Evolutionary conservation across 192 early-diverging fungal genomes (phyloP).

Genomic region (Backusella australiensis): DNA sequence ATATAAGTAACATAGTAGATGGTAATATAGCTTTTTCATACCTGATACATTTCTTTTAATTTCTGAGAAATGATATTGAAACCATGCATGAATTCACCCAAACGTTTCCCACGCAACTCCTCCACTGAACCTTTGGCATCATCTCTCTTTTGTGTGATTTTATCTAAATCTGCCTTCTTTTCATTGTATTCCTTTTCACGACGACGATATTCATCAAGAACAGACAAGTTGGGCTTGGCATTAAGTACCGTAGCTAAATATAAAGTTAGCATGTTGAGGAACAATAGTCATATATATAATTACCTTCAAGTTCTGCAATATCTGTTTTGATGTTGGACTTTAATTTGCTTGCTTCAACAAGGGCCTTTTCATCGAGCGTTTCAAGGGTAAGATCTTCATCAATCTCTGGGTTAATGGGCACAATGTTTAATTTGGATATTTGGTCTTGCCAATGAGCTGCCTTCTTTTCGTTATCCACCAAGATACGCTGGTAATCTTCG

Average conservation of each 20-base stretch:
- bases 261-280: neutral
- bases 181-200: conserved; percentile 73
- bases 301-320: conserved; percentile 72
- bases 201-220: conserved; percentile 83
- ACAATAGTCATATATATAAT: conserved; percentile 6
- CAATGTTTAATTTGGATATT: conserved; percentile 49
- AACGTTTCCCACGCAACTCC: conserved; percentile 67
- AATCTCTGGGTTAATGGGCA: conserved; percentile 44
- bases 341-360: conserved; percentile 55
- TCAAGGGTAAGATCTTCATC: conserved; percentile 49
- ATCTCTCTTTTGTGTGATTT: conserved; percentile 72
- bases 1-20: too few species aligned
- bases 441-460: conserved; percentile 53
- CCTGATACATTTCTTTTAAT: conserved; percentile 99
- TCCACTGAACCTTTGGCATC: conserved; percentile 72
- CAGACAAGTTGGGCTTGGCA: conserved; percentile 81
- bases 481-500: conserved; percentile 61
- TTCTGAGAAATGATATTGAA: conserved; percentile 91
- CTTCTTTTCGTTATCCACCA: conserved; percentile 58
- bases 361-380: conserved; percentile 57
- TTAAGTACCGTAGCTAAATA: conserved; percentile 34
- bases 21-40: conserved; percentile 16
- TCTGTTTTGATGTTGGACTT: conserved; percentile 63
- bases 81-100: conserved; percentile 95
- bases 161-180: conserved; percentile 73